These are phyloP conservation scores for Amanita polypyramis DNA, from an alignment of 768 basidiomycete genomes.

Conservation along the genomic window DNA sequence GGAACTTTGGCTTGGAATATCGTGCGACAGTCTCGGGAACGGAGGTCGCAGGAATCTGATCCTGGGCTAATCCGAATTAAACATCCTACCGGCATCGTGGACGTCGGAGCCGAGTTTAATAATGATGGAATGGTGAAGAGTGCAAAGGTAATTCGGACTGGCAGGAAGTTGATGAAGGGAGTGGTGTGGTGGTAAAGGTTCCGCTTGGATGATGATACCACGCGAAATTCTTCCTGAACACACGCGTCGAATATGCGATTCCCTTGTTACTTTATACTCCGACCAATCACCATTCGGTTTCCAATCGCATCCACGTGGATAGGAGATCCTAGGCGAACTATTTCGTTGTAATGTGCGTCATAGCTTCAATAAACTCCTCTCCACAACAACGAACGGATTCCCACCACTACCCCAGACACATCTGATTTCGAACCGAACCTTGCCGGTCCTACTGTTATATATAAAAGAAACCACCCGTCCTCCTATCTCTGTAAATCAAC, in stretches of 20 bases:
- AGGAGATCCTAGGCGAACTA: not conserved
- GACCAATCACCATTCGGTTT: not conserved
- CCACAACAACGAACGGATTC: no score
- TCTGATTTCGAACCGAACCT: not conserved
- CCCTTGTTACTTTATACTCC: not conserved
- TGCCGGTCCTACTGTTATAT: not conserved
- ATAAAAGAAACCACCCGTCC: not conserved
- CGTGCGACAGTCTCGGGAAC: conserved; percentile 18
- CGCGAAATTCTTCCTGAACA: no score
- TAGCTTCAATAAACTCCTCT: not conserved
- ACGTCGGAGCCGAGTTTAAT: conserved; percentile 50
- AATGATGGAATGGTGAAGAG: conserved; percentile 36
- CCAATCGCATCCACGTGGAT: not conserved
- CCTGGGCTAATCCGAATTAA: conserved; percentile 34
- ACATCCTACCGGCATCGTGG: conserved; percentile 60
- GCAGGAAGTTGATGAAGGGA: conserved; percentile 62
- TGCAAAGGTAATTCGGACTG: conserved; percentile 59
- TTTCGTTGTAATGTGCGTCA: not conserved
- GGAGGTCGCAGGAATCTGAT: conserved; percentile 12
- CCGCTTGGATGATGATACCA: no score
- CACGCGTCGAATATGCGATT: no score
- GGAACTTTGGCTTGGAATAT: conserved; percentile 47
- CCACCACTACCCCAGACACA: not conserved
- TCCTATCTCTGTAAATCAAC: not conserved
- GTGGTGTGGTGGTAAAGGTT: conserved; percentile 47